Conservation (phyloP, 2,329 filamentous ascomycete species). For the Knoxdaviesia capensis region DNA sequence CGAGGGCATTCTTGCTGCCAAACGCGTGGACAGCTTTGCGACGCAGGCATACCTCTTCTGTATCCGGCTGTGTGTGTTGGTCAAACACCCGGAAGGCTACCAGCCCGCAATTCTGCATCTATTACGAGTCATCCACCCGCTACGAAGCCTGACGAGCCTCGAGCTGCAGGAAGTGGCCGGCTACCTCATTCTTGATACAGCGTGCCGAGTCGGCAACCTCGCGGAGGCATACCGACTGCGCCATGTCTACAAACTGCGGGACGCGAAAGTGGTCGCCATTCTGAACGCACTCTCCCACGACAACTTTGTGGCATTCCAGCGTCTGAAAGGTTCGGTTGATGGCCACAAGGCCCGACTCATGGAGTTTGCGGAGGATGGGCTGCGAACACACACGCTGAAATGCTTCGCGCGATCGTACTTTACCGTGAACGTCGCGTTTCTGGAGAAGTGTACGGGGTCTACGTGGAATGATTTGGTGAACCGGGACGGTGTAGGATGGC, state of each 20-base stretch:
- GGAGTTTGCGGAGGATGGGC: slow-evolving; percentile 57
- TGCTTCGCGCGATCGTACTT: slow-evolving; percentile 73
- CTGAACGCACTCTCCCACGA: slow-evolving; percentile 56
- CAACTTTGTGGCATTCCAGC: slow-evolving; percentile 66
- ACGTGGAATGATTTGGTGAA: slow-evolving; percentile 53
- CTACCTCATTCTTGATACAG: slow-evolving; percentile 73
- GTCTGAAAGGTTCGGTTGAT: slow-evolving; percentile 51
- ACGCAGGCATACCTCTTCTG: slow-evolving; percentile 84
- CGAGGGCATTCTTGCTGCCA: slow-evolving; percentile 68
- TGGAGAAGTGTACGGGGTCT: slow-evolving; percentile 48
- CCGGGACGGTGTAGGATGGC: slow-evolving; percentile 66
- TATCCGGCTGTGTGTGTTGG: slow-evolving; percentile 64
- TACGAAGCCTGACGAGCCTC: slow-evolving; percentile 44
- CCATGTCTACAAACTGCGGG: slow-evolving; percentile 37
- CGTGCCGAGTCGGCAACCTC: slow-evolving; percentile 62
- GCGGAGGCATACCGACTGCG: slow-evolving; percentile 51
- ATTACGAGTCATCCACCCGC: slow-evolving; percentile 47
- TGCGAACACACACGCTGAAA: slow-evolving; percentile 63
- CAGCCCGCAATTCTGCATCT: slow-evolving; percentile 71
- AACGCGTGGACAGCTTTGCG: slow-evolving; percentile 60
- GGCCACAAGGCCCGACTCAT: slow-evolving; percentile 63
- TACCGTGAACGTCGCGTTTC: slow-evolving; percentile 42
- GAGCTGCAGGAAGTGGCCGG: slow-evolving; percentile 63
- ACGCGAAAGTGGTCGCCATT: slow-evolving; percentile 47
- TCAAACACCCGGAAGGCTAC: slow-evolving; percentile 71